These are phyloP conservation scores for Cordyceps cicadae DNA, from an alignment of 2,329 filamentous ascomycete genomes.

Conservation along the genomic window DNA sequence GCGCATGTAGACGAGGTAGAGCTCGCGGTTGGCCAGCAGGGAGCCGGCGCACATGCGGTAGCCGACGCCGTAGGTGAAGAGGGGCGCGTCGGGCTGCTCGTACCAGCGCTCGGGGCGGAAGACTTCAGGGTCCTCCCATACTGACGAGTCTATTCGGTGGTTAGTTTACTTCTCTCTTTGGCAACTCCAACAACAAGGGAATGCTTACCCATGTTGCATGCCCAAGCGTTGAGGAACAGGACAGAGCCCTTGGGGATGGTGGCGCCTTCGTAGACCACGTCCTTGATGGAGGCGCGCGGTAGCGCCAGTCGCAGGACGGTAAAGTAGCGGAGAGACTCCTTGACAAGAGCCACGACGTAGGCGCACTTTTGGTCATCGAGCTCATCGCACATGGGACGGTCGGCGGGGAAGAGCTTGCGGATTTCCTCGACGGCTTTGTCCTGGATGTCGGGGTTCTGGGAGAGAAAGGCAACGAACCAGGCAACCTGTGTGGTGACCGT, in stretches of 20 bases:
- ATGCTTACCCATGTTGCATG: slow-evolving; percentile 56
- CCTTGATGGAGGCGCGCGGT: slow-evolving; percentile 52
- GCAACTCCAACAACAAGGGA: background rate
- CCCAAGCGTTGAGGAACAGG: slow-evolving; percentile 60
- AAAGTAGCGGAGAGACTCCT: slow-evolving; percentile 54
- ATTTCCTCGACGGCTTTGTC: slow-evolving; percentile 51
- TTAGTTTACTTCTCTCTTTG: background rate
- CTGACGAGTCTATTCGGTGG: slow-evolving; percentile 33
- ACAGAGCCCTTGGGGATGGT: slow-evolving; percentile 55
- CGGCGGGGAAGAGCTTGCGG: slow-evolving; percentile 39
- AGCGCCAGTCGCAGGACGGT: slow-evolving; percentile 56
- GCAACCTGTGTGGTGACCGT: slow-evolving; percentile 58
- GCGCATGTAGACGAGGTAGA: slow-evolving; percentile 57
- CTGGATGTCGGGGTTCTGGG: slow-evolving; percentile 53
- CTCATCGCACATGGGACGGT: slow-evolving; percentile 50
- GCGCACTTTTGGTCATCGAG: slow-evolving; percentile 55
- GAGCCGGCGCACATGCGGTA: slow-evolving; percentile 58
- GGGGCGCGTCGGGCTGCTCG: slow-evolving; percentile 50
- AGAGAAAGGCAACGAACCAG: slow-evolving; percentile 55
- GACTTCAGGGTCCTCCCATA: slow-evolving; percentile 50
- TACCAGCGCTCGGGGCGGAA: slow-evolving; percentile 55
- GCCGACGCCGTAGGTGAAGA: slow-evolving; percentile 55
- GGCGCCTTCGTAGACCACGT: slow-evolving; percentile 48
- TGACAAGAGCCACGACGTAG: slow-evolving; percentile 55
- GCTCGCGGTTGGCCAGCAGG: slow-evolving; percentile 53